Base-by-base conservation (phyloP, 805 yeast genomes). In the Komagataella populi region DNA sequence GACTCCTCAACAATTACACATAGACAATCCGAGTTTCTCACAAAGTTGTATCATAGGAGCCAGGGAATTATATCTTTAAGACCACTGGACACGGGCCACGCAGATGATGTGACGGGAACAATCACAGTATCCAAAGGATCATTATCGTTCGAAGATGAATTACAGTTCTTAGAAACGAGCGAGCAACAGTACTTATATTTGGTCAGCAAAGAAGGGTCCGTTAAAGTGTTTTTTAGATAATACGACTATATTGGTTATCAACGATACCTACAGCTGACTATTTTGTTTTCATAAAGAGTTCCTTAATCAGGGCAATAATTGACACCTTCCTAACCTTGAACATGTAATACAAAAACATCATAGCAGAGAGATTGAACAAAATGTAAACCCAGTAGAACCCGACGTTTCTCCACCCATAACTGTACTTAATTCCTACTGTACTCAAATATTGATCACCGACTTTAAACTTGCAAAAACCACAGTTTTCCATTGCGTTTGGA, bases 91-190 rank as follows among this genome's bases (percentile, higher is more conserved):
- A 87, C 96, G 0, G 96, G 96, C 0, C 72, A 87, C 57, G 95
- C 96, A 0, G 78, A 76, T 47, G 96, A 88, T 61, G 76, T 86
- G 2, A 83, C 95, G 0, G 96, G 96, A 1, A 71, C 82, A 3
- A 60, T 88, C 45, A 70, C 77, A 0, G 71, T 88, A 0, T 65
- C 81, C 0, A 68, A 67, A 49, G 96, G 96, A 0, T 69, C 80
- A 2, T 53, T 70, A 2, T 65, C 72, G 3, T 55, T 56, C n/a
- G 57, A 59, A 3, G 55, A 56, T 1, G 48, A 43, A 5, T 52
- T 8, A 3, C 55, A 49, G 0, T 36, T 53, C 0, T 47, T 59
- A 0, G 56, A 57, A 2, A 71, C 80, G 0, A 55, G 62, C 2
- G 91, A 85, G 59, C 79, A 72, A 55, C 87, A 84, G 56, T 84